Percentiles rank a stretch among this genome's conserved stretches.
Conservation (phyloP, 75 land plant species). For the Selaginella moellendorffii region DNA sequence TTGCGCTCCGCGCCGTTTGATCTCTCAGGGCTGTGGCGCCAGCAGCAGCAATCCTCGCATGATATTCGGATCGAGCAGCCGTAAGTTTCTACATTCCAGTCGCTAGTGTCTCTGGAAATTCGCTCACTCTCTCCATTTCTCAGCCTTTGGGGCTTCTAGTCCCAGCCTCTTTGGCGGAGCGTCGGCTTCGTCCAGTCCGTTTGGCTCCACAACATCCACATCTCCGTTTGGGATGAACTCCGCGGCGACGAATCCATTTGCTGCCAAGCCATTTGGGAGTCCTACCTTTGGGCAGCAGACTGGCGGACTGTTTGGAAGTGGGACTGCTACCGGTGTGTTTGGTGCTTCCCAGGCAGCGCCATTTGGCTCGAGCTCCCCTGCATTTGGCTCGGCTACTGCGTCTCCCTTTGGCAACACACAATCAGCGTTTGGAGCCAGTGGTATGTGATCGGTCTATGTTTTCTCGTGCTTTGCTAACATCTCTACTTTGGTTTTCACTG, state of each 20-base stretch:
- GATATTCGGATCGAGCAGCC: constrained; percentile 27
- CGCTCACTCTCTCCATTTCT: too few relatives aligned
- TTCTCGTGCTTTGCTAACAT: not conserved
- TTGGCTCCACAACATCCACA: constrained; percentile 43
- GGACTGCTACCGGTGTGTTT: constrained; percentile 86
- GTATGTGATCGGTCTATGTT: not conserved
- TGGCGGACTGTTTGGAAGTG: constrained; percentile 52
- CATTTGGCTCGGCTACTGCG: constrained; percentile 38
- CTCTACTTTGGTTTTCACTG: not conserved
- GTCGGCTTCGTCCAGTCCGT: constrained; percentile 17
- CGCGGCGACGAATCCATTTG: constrained; percentile 55
- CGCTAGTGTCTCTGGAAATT: too few relatives aligned
- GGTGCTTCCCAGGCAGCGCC: constrained; percentile 46
- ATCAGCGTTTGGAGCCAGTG: constrained; percentile 4
- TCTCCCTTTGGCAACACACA: constrained; percentile 26
- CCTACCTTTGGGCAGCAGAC: constrained; percentile 63
- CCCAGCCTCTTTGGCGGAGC: constrained; percentile 50
- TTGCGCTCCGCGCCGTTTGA: too few relatives aligned
- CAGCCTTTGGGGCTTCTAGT: constrained; percentile 72
- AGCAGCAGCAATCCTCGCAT: not conserved
- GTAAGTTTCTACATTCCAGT: constrained; percentile 16
- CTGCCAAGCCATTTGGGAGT: constrained; percentile 60
- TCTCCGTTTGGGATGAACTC: constrained; percentile 27
- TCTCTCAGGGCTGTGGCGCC: too few relatives aligned
- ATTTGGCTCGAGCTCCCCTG: constrained; percentile 26